Evolutionary conservation across 208 protist species (phyloP).

Genomic region (Naegleria lovaniensis): DNA sequence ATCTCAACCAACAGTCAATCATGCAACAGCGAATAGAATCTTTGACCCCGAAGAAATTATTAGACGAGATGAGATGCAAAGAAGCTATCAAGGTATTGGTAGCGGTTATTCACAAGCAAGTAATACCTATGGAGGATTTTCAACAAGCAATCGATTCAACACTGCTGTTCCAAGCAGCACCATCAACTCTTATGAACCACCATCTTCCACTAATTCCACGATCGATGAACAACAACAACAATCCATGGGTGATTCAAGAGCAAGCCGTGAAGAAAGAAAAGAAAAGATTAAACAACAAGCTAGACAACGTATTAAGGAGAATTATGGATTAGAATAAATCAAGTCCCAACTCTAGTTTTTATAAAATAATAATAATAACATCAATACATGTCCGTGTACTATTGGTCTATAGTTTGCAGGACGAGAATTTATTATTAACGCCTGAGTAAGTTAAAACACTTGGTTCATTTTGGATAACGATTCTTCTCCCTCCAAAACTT

Average conservation of each 20-base stretch:
- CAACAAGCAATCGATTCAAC: background rate
- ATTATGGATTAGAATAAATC: slow-evolving; percentile 3
- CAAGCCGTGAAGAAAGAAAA: background rate
- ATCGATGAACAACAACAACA: background rate
- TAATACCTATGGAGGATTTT: background rate
- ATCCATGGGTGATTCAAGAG: background rate
- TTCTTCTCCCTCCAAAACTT: too few relatives aligned
- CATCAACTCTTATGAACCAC: background rate
- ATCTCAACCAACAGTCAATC: background rate
- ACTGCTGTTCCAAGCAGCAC: background rate
- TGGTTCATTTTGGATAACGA: too few relatives aligned
- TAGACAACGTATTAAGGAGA: slow-evolving; percentile 3
- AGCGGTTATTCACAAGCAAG: background rate
- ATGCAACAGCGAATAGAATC: background rate
- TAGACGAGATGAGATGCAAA: background rate
- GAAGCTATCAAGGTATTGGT: background rate
- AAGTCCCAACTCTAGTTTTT: background rate
- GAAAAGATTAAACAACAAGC: background rate
- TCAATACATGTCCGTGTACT: too few relatives aligned
- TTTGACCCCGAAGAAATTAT: background rate
- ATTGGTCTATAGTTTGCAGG: too few relatives aligned
- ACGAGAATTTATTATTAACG: too few relatives aligned
- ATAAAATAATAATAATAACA: too few relatives aligned
- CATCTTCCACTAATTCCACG: background rate
- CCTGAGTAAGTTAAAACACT: too few relatives aligned